phyloP scores from a whole-genome alignment of 306 rosid species.

The Leucaena leucocephala region DNA sequence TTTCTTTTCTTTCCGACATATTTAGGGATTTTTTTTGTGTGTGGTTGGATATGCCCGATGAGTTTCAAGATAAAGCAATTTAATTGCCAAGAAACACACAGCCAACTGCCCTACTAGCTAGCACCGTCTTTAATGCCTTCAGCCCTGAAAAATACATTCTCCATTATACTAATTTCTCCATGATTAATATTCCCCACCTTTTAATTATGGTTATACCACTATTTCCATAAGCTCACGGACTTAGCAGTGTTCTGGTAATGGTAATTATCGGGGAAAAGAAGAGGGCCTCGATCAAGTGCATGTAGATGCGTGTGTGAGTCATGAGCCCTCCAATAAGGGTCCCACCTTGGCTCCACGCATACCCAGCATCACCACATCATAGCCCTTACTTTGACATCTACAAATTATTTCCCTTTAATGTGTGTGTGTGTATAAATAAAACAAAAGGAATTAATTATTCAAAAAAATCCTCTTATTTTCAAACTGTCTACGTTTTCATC shows the following conservation, averaged over 20 bases:
- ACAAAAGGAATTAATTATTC: background rate
- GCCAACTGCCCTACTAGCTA: conserved; percentile 74
- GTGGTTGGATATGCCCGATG: conserved; percentile 51
- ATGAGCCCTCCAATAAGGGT: conserved; percentile 45
- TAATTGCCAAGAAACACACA: conserved; percentile 59
- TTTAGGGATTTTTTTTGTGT: conserved; percentile 59
- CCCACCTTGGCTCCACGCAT: conserved; percentile 51
- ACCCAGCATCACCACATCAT: conserved; percentile 36
- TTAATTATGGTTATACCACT: conserved; percentile 12
- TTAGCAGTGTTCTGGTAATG: conserved; percentile 27
- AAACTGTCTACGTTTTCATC: background rate
- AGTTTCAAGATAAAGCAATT: conserved; percentile 88
- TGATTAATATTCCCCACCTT: conserved; percentile 21
- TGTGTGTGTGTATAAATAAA: background rate
- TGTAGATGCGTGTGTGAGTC: conserved; percentile 48
- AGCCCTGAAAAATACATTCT: conserved; percentile 34
- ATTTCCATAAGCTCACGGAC: background rate
- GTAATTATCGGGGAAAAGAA: conserved; percentile 28
- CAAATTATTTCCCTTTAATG: conserved; percentile 14
- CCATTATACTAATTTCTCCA: background rate
- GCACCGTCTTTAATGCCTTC: conserved; percentile 72
- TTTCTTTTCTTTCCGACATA: conserved; percentile 43
- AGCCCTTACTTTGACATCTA: conserved; percentile 2
- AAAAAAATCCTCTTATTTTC: conserved; percentile 5
- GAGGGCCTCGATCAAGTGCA: conserved; percentile 52